Conservation (phyloP, 2,329 filamentous ascomycete genomes). For the Alternaria postmessia region DNA sequence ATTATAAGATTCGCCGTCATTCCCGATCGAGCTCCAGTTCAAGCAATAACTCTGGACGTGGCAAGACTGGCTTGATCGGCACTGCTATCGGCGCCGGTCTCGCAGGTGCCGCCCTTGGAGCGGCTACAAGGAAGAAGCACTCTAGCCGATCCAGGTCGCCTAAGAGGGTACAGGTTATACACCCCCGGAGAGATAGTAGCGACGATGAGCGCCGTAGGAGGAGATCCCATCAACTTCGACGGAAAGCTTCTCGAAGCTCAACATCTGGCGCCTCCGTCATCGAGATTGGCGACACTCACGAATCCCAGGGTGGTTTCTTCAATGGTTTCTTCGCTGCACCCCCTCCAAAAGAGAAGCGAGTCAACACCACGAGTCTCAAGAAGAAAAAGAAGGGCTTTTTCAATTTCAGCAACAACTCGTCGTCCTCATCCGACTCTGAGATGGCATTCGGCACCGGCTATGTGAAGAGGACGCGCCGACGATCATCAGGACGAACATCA, state of each 20-base stretch:
- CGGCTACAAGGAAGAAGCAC: conserved; percentile 39
- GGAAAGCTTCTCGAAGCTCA: conserved; percentile 47
- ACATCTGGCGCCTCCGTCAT: conserved; percentile 64
- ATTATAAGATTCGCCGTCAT: conserved; percentile 45
- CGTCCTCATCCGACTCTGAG: conserved; percentile 56
- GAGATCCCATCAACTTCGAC: conserved; percentile 36
- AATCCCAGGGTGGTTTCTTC: conserved; percentile 53
- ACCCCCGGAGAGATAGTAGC: conserved; percentile 41
- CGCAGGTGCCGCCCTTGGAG: conserved; percentile 50
- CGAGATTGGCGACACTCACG: conserved; percentile 69
- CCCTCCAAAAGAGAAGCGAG: conserved; percentile 41
- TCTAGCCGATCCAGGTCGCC: conserved; percentile 49
- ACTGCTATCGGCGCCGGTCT: conserved; percentile 51
- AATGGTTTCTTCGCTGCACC: conserved; percentile 69
- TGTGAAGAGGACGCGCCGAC: conserved; percentile 30
- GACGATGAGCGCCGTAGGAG: conserved; percentile 39
- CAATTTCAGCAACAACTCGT: conserved; percentile 57
- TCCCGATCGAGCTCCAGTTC: conserved; percentile 54
- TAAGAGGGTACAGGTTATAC: conserved; percentile 37
- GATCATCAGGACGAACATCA: conserved; percentile 20
- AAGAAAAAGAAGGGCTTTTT: conserved; percentile 59
- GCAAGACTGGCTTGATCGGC: conserved; percentile 47
- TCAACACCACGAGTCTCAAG: conserved; percentile 34
- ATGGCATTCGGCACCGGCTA: conserved; percentile 57
- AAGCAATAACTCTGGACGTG: conserved; percentile 46